Evolutionary conservation across 208 protist species (phyloP), one percentile per base, ranked within the genome.

Genomic region (Trypanosoma conorhini): DNA sequence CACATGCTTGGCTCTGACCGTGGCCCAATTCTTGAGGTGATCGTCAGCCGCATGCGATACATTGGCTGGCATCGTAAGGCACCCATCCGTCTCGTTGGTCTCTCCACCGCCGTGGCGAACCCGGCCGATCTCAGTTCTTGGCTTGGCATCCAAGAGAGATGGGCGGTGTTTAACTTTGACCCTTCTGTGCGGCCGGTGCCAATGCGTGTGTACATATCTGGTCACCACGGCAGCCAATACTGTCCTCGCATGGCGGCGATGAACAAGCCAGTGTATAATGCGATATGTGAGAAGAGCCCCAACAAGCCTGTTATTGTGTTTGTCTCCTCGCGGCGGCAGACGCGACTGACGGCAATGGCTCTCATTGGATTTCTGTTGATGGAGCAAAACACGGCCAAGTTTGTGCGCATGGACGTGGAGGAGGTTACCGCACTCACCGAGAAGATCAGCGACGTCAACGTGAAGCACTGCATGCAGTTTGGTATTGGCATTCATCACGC

Each of bases 401-500:
- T 98, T 86, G 85, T 98, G 24, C 86, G 86, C 63, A 89, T 98
- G 87, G 73, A 82, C 40, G 88, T 97, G 38, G 79, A 83, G 8
- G 94, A 99, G 82, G 70, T 99, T 19, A 86, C 96, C 56, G 30
- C 71, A 28, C 63, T 97, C 55, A 80, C 90, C 19, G 59, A 64
- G 17, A 46, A 81, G 58, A 72, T 98, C 42, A 81, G 91, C 54
- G 96, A 98, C 78, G 74, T 80, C 21, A 85, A 96, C 76, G 83
- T 98, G 64, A 96, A 95, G 76, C 95, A 99, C 78, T 97, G 87
- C 58, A 85, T 99, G 15, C 77, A 89, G 61, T 99, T 99, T 87
- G 99, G 99, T 60, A 97, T 99, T 66, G 99, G 99, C 31, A 90
- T 99, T 50, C 99, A 99, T 81, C 99, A 99, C 87, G 99, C 98